Conservation (phyloP, 2,329 filamentous ascomycete genomes). For the Calcarisporium arbuscula region DNA sequence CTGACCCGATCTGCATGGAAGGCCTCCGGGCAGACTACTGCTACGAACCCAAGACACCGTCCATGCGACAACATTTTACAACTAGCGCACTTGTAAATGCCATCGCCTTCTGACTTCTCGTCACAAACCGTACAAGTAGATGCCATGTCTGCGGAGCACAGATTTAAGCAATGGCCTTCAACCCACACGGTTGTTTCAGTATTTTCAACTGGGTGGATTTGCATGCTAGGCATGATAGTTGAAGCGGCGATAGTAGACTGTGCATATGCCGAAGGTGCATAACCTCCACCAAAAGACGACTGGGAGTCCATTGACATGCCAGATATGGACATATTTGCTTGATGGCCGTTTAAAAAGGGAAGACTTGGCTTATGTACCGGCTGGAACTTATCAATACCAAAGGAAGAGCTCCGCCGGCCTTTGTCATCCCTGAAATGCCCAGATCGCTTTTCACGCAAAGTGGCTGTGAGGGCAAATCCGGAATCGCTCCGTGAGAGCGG, state of each 20-base stretch:
- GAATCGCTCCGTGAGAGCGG: constrained; percentile 88
- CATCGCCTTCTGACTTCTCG: constrained; percentile 64
- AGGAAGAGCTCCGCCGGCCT: constrained; percentile 88
- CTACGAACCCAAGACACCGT: constrained; percentile 55
- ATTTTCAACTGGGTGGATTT: constrained; percentile 71
- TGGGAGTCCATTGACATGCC: constrained; percentile 56
- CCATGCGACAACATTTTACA: constrained; percentile 54
- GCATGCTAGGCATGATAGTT: constrained; percentile 80
- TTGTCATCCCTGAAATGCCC: constrained; percentile 77
- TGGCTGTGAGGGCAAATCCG: constrained; percentile 78
- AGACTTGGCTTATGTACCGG: constrained; percentile 63
- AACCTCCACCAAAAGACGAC: constrained; percentile 64
- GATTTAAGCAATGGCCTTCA: constrained; percentile 75
- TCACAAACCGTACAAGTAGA: constrained; percentile 69
- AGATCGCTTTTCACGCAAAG: constrained; percentile 87
- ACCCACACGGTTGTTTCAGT: constrained; percentile 78
- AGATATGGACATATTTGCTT: constrained; percentile 52
- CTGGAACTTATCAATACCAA: constrained; percentile 67
- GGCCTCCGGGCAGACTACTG: constrained; percentile 56
- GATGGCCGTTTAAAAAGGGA: constrained; percentile 65
- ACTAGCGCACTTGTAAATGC: constrained; percentile 66
- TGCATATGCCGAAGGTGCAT: constrained; percentile 78
- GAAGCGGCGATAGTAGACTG: constrained; percentile 81
- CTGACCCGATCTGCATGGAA: constrained; percentile 57
- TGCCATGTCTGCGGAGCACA: constrained; percentile 50